Conservation (phyloP, 2,329 filamentous ascomycete species). For the Cladophialophora yegresii region DNA sequence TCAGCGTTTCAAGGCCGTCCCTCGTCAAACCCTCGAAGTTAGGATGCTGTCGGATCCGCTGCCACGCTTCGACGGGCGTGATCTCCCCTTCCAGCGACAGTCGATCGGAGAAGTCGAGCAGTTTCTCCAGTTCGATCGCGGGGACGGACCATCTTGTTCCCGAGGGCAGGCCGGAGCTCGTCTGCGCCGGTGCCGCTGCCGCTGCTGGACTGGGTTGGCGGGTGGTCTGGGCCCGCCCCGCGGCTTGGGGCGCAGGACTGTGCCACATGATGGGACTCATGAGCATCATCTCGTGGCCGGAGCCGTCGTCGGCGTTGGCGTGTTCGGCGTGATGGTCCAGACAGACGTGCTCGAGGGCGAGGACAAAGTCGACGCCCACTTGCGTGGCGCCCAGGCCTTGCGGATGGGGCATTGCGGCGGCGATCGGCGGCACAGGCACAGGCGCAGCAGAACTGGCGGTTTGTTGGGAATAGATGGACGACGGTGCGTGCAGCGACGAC, state of each 20-base stretch:
- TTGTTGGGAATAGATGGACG: constrained; percentile 19
- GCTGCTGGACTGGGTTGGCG: background rate
- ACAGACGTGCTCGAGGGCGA: constrained; percentile 40
- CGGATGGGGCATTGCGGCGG: constrained; percentile 32
- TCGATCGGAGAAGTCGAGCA: constrained; percentile 36
- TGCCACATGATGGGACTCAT: constrained; percentile 37
- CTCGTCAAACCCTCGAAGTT: constrained; percentile 41
- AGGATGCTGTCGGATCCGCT: constrained; percentile 41
- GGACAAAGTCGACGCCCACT: constrained; percentile 41
- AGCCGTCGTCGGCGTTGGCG: constrained; percentile 26
- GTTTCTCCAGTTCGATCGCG: constrained; percentile 37
- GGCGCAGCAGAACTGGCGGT: background rate
- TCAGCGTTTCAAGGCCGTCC: constrained; percentile 38
- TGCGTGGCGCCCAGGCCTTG: constrained; percentile 39
- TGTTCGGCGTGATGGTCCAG: constrained; percentile 34
- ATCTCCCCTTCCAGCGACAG: constrained; percentile 41
- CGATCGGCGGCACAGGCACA: background rate
- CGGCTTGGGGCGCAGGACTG: constrained; percentile 27
- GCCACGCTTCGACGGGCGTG: constrained; percentile 48
- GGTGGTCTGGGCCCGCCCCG: no score
- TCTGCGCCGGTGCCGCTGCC: no score
- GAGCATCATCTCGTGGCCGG: constrained; percentile 39
- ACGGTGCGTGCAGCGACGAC: constrained; percentile 13
- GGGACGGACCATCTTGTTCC: constrained; percentile 38
- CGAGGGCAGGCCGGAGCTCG: constrained; percentile 20